Evolutionary conservation across 106 monocot species (phyloP), one percentile per base, ranked within the genome.

Genomic region (Platanthera zijinensis): DNA sequence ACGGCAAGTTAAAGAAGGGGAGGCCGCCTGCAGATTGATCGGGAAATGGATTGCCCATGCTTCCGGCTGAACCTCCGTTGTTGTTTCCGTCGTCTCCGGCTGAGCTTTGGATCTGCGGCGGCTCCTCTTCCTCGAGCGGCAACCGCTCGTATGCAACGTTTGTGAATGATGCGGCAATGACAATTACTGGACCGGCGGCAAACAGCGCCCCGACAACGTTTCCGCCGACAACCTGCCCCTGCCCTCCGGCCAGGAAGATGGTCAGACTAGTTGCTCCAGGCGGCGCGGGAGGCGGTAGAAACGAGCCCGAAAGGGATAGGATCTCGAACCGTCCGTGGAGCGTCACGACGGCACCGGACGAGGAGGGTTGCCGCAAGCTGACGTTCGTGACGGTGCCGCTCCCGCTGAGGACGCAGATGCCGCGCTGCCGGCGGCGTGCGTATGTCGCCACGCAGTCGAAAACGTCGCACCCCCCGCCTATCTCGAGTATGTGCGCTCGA

Each of bases 271-370:
- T 64, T 21, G 63, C 63, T 19, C 25, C 63, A 0, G 63, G 63
- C 8, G 63, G 63, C 6, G 63, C 63, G 6, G 63, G 63, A n/a
- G 63, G 63, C 19, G 63, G 63, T 8, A 64, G 63, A 28, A 64
- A 64, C 25, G 63, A 64, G 9, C 63, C 63, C 2, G 63, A 64
- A 2, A 64, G 10, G 7, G 63, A 64, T 22, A 64, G n/a, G 63
- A 64, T 64, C 63, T 64, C 63, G n/a, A 64, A 64, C 10, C 63
- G 63, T 19, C 63, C 63, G 22, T 64, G 63, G 22, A 64, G 63
- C 25, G 63, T 22, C 1, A 64, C 63, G 63, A 64, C 63, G 9
- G 63, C 19, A 3, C 63, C 63, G 63, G 63, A 19, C 2, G 63
- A 19, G 63, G 63, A 64, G 7, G 63, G 63, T 28, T 64, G 63